Evolutionary conservation across 2,329 filamentous ascomycete species (phyloP), one percentile per base, ranked within the genome.

Genomic region (Pseudogymnoascus sp.): DNA sequence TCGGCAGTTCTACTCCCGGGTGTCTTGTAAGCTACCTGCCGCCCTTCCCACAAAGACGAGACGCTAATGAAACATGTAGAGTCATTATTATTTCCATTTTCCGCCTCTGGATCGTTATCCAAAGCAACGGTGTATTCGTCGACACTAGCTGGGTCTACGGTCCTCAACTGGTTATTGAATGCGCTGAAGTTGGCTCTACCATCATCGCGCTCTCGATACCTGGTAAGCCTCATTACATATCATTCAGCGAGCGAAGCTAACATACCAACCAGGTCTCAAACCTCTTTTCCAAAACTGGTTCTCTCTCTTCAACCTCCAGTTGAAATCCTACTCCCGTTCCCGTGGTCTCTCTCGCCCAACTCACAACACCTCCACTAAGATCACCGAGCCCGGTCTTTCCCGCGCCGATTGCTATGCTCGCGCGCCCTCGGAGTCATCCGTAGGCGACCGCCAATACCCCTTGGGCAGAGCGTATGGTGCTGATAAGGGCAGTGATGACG

Each of bases 1-100:
- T 71, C 83, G 53, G 81, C 81, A 0, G 80, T 81, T 69, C 69
- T 79, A 25, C 72, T 77, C 79, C 36, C 36, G 36, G 36, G 36
- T 37, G 36, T 37, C 12, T 37, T 37, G 80, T 63, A 73, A 79
- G 71, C 1, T 42, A 18, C 36, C 36, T 37, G 36, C 36, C 36
- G 43, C 21, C 21, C 25, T 28, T 53, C 43, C 25, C 43, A 23
- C 43, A 23, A 53, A 23, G 43, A 28, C 31, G 18, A 53, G 21
- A 23, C 18, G 6, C 43, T 53, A 23, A 28, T 23, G n/a, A 53
- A 23, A 53, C 21, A 23, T 37, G 36, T 37, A 37, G 36, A 37
- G 60, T 62, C 37, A 49, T 62, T 25, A 36, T 43, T n/a, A 62
- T 62, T 42, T 62, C 60, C 25, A 62, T 62, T n/a, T 25, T 49